Percentiles rank a stretch among this genome's conserved stretches.
Evolutionary conservation across 371 early-diverging fungal genomes (phyloP).

Genomic region (Gilbertella persicaria): DNA sequence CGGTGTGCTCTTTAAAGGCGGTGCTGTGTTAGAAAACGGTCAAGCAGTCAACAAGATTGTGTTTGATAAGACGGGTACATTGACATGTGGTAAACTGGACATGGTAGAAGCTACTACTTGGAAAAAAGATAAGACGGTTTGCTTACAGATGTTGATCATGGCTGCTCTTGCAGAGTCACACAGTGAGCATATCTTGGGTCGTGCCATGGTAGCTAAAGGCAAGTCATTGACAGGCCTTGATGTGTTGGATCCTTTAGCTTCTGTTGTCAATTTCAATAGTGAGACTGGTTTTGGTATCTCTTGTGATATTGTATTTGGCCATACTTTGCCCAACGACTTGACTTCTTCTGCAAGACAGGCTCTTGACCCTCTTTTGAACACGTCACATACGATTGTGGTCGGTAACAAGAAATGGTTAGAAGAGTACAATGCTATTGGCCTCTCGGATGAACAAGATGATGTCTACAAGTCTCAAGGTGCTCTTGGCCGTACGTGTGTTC

Average conservation of each 20-base stretch:
- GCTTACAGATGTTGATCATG: constrained; percentile 24
- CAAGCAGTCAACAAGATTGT: constrained; percentile 81
- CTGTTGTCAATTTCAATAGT: constrained; percentile 62
- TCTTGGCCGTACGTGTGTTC: constrained; percentile 80
- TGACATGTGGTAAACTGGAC: constrained; percentile 83
- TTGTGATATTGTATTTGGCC: constrained; percentile 48
- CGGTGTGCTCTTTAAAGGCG: constrained; percentile 90
- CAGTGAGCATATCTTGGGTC: constrained; percentile 90
- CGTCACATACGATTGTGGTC: constrained; percentile 59
- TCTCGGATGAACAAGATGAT: constrained; percentile 33
- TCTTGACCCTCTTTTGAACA: too few species aligned
- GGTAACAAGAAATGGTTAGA: constrained; percentile 76
- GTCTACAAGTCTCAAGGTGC: constrained; percentile 38
- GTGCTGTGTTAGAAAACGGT: constrained; percentile 81
- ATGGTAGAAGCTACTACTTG: constrained; percentile 58
- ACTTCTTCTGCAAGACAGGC: too few species aligned
- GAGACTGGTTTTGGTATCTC: constrained; percentile 80
- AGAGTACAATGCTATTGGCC: constrained; percentile 35
- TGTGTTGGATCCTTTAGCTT: constrained; percentile 38
- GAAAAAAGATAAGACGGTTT: constrained; percentile 7
- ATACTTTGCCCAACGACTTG: neutral
- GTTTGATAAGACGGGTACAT: constrained; percentile 97
- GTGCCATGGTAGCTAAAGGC: constrained; percentile 69
- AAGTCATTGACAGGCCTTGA: constrained; percentile 28
- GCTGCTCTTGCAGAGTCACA: constrained; percentile 76